Percentiles rank a stretch among this genome's conserved stretches.
These are phyloP conservation scores for Phytophthora fragariaefolia DNA, from an alignment of 352 stramenopile genomes.

Conservation along the genomic window DNA sequence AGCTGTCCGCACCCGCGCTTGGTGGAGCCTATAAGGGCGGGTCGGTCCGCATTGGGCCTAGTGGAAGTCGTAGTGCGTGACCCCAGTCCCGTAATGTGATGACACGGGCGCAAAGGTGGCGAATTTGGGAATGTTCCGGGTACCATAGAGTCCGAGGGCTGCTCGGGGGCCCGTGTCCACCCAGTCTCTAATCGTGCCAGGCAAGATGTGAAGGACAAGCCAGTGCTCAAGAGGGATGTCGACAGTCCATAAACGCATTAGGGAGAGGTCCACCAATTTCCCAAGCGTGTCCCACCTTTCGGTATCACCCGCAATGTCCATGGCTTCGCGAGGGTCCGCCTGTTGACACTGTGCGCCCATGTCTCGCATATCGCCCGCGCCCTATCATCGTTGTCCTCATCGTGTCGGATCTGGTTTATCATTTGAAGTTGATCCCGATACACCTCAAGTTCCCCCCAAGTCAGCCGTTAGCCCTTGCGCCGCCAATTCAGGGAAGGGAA, in stretches of 20 bases:
- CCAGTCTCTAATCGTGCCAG: neutral
- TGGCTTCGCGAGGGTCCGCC: neutral
- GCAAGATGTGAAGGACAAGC: neutral
- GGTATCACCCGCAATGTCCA: neutral
- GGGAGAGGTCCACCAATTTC: neutral
- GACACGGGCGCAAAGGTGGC: neutral
- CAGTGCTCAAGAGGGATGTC: neutral
- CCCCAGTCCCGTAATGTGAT: neutral
- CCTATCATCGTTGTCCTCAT: neutral
- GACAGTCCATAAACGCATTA: neutral
- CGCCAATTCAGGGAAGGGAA: neutral
- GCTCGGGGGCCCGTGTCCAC: neutral
- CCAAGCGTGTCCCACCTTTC: neutral
- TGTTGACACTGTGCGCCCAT: neutral
- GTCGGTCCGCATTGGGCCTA: too few species aligned
- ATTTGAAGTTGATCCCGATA: neutral
- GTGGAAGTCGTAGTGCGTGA: too few species aligned
- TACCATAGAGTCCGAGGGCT: neutral
- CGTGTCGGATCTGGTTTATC: neutral
- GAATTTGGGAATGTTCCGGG: neutral
- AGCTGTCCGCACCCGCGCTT: too few species aligned
- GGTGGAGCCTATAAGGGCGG: too few species aligned
- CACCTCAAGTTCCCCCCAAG: neutral
- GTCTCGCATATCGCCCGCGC: neutral
- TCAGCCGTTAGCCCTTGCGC: neutral